Evolutionary conservation across 2,329 filamentous ascomycete species (phyloP), one percentile per base, ranked within the genome.

Genomic region (Calonectria multiphialidica): DNA sequence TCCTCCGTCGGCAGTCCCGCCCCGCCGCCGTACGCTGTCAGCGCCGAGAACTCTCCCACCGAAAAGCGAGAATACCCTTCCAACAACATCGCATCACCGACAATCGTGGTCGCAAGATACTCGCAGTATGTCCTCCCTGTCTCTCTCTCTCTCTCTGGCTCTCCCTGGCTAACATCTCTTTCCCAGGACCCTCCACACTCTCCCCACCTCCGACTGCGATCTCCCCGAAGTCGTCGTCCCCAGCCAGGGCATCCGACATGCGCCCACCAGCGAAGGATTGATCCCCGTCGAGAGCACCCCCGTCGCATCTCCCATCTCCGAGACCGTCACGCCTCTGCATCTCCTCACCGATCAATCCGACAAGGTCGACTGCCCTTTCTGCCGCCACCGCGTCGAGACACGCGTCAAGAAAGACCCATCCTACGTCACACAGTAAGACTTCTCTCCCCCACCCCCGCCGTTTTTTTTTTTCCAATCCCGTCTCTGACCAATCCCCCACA

Each of bases 341-440:
- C 55, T 80, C 0, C 76, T 80, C 8, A 71, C 72, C n/a, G 78
- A 80, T 5, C 70, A 79, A 9, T 66, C 78, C 8, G 78, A 79
- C 9, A 74, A 67, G 28, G 72, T 80, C 2, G 78, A 80, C 23
- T 80, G 78, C 10, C 78, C 78, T 0, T 80, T 80, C 28, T 80
- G 78, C 37, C 55, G 37, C 13, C 71, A 61, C 10, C 76, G 77
- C 4, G 65, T 55, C 6, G 71, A 77, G 23, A 80, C 78, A 2
- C 49, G 70, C 3, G 75, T 80, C 6, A 78, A 80, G 66, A 76
- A 79, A 28, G 47, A 50, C 1, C 68, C 78, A 5, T 80, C 78
- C 0, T 66, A 28, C 10, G 37, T 70, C 13, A 80, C 78, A 23
- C 78, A 80, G 78, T 80, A 23, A 67, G 75, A n/a, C 6, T 1